Percentiles rank a stretch among this genome's conserved stretches.
These are phyloP conservation scores for Chlorella sp. DNA, from an alignment of 139 green algal genomes.

Conservation along the genomic window DNA sequence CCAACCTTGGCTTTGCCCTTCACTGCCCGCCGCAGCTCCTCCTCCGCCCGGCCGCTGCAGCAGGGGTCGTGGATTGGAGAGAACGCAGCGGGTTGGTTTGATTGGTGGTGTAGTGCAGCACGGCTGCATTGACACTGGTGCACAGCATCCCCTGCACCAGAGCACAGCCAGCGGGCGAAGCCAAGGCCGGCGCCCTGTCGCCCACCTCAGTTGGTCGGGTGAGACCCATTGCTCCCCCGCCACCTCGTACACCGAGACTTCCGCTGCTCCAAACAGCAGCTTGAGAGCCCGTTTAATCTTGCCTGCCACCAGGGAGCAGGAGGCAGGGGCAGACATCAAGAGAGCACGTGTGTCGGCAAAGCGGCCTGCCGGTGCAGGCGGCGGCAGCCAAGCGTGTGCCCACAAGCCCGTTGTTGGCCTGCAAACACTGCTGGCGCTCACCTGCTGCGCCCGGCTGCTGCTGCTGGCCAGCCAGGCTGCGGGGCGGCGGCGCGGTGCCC, in stretches of 20 bases:
- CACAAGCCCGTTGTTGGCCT: background rate
- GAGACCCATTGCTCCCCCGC: background rate
- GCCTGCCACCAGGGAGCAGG: background rate
- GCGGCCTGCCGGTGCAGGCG: background rate
- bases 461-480: too few relatives aligned
- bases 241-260: background rate
- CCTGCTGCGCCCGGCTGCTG: too few relatives aligned
- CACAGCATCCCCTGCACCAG: too few relatives aligned
- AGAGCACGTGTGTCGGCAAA: too few relatives aligned
- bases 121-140: too few relatives aligned
- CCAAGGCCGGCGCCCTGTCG: too few relatives aligned
- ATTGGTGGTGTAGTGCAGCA: too few relatives aligned
- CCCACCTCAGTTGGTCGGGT: background rate
- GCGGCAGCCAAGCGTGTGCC: background rate
- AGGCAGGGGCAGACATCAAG: too few relatives aligned
- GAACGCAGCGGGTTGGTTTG: background rate
- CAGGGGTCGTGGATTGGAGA: background rate
- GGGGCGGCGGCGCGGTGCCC: too few relatives aligned
- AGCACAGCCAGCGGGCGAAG: too few relatives aligned
- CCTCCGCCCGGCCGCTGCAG: slow-evolving; percentile 1
- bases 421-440: too few relatives aligned
- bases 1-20: slow-evolving; percentile 15
- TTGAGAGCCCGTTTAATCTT: slow-evolving; percentile 10
- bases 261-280: background rate
- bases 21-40: background rate